These are phyloP conservation scores for Pseudonitzschia delicatissima DNA, from an alignment of 108 stramenopile species.

Conservation along the genomic window DNA sequence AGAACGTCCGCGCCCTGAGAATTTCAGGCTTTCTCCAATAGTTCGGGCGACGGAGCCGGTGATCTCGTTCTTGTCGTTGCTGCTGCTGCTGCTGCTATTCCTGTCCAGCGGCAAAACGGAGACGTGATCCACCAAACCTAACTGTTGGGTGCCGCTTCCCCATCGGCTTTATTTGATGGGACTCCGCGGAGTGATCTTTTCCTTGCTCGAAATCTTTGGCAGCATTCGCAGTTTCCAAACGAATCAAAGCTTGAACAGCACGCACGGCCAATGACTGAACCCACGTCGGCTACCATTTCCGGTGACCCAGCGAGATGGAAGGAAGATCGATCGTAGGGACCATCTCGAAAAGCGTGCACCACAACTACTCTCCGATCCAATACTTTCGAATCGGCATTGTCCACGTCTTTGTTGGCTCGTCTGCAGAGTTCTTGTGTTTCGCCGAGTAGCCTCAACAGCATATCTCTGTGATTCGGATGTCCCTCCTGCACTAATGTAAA, in stretches of 20 bases:
- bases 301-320: constrained; percentile 75
- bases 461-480: constrained; percentile 17
- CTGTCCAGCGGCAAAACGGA: constrained; percentile 62
- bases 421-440: constrained; percentile 56
- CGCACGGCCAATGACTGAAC: constrained; percentile 30
- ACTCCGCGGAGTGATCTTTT: too few species aligned
- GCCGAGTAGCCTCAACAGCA: constrained; percentile 41
- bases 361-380: constrained; percentile 29
- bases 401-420: background rate
- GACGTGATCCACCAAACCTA: constrained; percentile 81
- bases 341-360: constrained; percentile 79
- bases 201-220: background rate
- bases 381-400: background rate
- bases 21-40: constrained; percentile 45
- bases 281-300: constrained; percentile 46
- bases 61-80: constrained; percentile 21
- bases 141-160: constrained; percentile 63
- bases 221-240: background rate
- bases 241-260: constrained; percentile 12
- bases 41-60: constrained; percentile 46
- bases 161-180: too few species aligned
- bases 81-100: constrained; percentile 1
- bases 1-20: constrained; percentile 42
- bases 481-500: constrained; percentile 73
- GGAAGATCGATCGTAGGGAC: constrained; percentile 79